Conservation (phyloP, 257 asterid genomes). For the Solanum verrucosum region DNA sequence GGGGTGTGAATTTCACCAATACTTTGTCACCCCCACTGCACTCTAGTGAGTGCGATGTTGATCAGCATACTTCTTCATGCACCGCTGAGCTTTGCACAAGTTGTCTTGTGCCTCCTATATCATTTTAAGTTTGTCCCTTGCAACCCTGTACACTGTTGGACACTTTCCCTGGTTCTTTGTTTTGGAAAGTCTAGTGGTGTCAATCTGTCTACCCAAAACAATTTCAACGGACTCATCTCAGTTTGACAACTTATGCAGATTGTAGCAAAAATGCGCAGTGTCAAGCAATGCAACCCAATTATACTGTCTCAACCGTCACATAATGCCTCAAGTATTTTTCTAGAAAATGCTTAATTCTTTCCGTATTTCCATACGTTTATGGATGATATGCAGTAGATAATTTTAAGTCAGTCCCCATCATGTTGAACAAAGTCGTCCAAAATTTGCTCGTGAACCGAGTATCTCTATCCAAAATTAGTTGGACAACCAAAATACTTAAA, state of each 20-base stretch:
- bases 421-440: not conserved
- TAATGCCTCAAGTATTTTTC: not conserved
- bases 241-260: not conserved
- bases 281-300: not conserved
- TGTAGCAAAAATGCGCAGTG: not conserved
- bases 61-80: not conserved
- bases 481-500: not conserved
- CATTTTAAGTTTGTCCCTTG: not conserved
- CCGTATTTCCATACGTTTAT: not conserved
- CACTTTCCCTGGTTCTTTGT: not conserved
- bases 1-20: not conserved
- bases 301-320: not conserved
- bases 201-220: not conserved
- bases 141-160: not conserved
- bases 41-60: not conserved
- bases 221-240: not conserved
- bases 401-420: not conserved
- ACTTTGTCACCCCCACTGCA: not conserved
- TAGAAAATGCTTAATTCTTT: not conserved
- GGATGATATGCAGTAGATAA: not conserved
- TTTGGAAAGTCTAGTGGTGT: not conserved
- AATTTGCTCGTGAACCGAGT: not conserved
- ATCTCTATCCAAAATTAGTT: not conserved
- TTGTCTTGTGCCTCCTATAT: not conserved
- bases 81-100: not conserved